Base-by-base conservation (phyloP, 2,329 filamentous ascomycete species). In the Trichoderma sp. region DNA sequence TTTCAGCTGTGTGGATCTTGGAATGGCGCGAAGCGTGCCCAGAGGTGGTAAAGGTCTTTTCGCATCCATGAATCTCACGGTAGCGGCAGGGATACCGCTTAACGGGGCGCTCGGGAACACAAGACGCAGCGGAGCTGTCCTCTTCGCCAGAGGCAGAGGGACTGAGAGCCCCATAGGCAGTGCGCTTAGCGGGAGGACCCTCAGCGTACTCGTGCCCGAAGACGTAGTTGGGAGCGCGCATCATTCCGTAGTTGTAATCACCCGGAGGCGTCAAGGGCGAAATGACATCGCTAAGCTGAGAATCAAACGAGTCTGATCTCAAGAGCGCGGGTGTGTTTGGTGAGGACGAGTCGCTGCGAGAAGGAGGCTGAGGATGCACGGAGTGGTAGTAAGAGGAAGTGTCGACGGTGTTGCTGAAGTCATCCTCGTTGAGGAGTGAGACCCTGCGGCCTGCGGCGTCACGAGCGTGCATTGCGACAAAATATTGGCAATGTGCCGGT, bases 11-110 rank as follows among this genome's bases (percentile, higher is more conserved):
- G 83, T 95, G 93, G 77, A 94, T 94, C 81, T 94, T 94, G 72
- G 92, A 92, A 80, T 95, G 93, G 53, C 93, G 90, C 57, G 93
- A 93, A n/a, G 93, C 92, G 77, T 95, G 93, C 57, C 93, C 93
- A 0, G 93, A 95, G 3, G 93, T 95, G 72, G 93, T 95, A 79
- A 95, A 95, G 12, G 90, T 93, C 83, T 94, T 93, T 76, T 88
- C 88, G 83, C 93, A 95, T 53, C 89, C 88, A 76, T 90, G 91
- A 66, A 86, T 87, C 74, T 93, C 91, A 39, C 90, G 88, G 78
- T 91, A 91, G 28, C 91, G 90, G 79, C 92, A 94, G 2, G 91
- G 91, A 76, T 93, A 94, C 71, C 91, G 87, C 88, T 91, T 94
- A 80, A 85, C 81, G 71, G 84, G 78, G 73, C 86, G 80, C 76